Conservation (phyloP, 495 filamentous ascomycete genomes). For the Talaromyces nanjingensis region DNA sequence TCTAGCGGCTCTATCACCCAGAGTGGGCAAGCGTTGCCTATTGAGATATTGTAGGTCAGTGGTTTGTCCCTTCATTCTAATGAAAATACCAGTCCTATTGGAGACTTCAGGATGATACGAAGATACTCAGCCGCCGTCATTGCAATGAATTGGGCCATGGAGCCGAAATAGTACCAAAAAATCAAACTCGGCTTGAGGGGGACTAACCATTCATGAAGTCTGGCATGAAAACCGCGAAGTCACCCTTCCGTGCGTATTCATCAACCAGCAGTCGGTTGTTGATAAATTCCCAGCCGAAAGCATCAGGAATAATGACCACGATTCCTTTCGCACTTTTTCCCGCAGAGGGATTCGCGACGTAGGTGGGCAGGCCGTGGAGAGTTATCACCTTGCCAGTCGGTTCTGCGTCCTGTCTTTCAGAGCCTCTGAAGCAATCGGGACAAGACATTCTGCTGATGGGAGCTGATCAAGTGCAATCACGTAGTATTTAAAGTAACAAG, state of each 20-base stretch:
- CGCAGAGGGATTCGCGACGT: slow-evolving; percentile 33
- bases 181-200: not conserved
- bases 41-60: not conserved
- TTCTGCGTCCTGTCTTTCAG: slow-evolving; percentile 17
- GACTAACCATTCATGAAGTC: slow-evolving; percentile 53
- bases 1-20: not conserved
- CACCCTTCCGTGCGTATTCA: slow-evolving; percentile 40
- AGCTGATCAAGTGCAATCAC: not conserved
- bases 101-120: not conserved
- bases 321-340: slow-evolving; percentile 33
- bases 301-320: slow-evolving; percentile 49
- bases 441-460: slow-evolving; percentile 20
- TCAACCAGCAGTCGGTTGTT: slow-evolving; percentile 50
- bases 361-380: slow-evolving; percentile 44
- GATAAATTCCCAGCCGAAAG: slow-evolving; percentile 50
- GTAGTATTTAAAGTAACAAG: not conserved
- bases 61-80: not conserved
- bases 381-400: slow-evolving; percentile 22
- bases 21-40: not conserved
- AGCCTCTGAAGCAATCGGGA: slow-evolving; percentile 25
- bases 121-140: not conserved
- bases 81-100: not conserved
- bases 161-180: not conserved
- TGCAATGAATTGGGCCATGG: not conserved
- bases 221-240: slow-evolving; percentile 46